Conservation (phyloP, 495 filamentous ascomycete genomes). For the Annulohypoxylon bovei region DNA sequence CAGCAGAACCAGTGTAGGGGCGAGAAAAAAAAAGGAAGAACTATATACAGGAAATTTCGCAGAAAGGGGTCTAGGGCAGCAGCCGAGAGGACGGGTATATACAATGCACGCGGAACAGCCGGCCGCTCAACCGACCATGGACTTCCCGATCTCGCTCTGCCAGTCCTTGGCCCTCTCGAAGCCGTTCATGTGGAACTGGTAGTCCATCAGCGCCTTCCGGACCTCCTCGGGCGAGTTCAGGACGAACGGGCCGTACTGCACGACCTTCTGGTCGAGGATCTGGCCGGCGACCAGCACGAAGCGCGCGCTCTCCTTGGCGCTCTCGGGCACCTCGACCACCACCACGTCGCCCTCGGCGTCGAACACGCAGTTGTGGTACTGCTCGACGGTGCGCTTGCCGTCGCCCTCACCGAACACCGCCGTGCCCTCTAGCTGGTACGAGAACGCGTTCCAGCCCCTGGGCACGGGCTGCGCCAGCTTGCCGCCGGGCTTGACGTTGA, state of each 20-base stretch:
- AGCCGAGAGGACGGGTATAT: background rate
- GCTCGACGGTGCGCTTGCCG: slow-evolving; percentile 66
- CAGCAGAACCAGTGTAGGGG: slow-evolving; percentile 8
- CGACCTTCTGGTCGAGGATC: slow-evolving; percentile 88
- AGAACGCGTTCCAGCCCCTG: slow-evolving; percentile 89
- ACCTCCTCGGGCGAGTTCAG: slow-evolving; percentile 85
- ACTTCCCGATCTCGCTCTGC: slow-evolving; percentile 94
- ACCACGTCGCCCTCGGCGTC: slow-evolving; percentile 80
- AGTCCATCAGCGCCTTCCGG: slow-evolving; percentile 90
- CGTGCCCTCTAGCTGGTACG: slow-evolving; percentile 78
- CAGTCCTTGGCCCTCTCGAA: slow-evolving; percentile 88
- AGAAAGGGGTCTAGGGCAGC: background rate
- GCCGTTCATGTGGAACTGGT: slow-evolving; percentile 82
- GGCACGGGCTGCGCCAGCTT: slow-evolving; percentile 78
- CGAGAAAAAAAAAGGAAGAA: background rate
- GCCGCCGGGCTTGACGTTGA: slow-evolving; percentile 83
- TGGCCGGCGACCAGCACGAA: slow-evolving; percentile 87
- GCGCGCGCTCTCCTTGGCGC: slow-evolving; percentile 70
- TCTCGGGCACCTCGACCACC: slow-evolving; percentile 71
- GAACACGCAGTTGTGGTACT: slow-evolving; percentile 92
- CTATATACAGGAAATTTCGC: slow-evolving; percentile 31
- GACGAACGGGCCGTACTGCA: slow-evolving; percentile 97
- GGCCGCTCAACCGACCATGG: slow-evolving; percentile 49
- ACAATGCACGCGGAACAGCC: background rate
- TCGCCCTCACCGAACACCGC: slow-evolving; percentile 71